These are phyloP conservation scores for Diaporthe eres DNA, from an alignment of 2,329 filamentous ascomycete species.

Conservation along the genomic window DNA sequence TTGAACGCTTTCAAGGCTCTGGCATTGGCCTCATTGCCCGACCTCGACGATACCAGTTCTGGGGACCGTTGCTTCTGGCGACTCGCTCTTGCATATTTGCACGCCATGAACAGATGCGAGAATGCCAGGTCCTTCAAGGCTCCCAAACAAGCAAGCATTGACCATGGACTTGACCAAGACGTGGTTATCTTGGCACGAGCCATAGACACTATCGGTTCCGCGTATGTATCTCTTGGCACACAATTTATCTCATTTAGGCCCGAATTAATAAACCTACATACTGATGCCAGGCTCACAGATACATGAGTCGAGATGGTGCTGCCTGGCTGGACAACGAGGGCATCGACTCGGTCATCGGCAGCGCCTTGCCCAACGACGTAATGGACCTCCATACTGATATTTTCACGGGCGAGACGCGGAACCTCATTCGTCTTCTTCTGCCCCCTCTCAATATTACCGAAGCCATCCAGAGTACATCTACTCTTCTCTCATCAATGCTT, in stretches of 20 bases:
- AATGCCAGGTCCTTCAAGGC: conserved; percentile 31
- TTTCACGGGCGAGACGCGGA: conserved; percentile 15
- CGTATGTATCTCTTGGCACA: not conserved
- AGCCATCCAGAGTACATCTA: conserved; percentile 8
- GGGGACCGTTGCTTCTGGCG: conserved; percentile 27
- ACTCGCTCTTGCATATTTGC: conserved; percentile 17
- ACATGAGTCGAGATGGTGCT: conserved; percentile 19
- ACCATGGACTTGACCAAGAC: conserved; percentile 18
- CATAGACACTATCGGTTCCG: conserved; percentile 28
- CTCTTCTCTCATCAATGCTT: conserved; percentile 19
- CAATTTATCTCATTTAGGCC: not conserved
- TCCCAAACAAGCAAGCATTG: conserved; percentile 10
- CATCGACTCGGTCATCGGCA: conserved; percentile 19
- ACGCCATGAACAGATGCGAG: conserved; percentile 28
- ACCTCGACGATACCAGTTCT: conserved; percentile 2
- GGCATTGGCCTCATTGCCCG: not conserved
- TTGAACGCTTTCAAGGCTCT: not conserved
- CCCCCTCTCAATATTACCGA: not conserved
- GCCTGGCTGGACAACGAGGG: conserved; percentile 27
- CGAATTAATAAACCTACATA: not conserved
- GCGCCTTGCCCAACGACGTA: conserved; percentile 27
- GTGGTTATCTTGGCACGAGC: conserved; percentile 14
- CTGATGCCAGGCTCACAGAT: not conserved
- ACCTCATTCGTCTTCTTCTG: conserved; percentile 18
- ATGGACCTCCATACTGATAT: conserved; percentile 34